Conservation (phyloP, 495 filamentous ascomycete genomes). For the Penicillium manginii region DNA sequence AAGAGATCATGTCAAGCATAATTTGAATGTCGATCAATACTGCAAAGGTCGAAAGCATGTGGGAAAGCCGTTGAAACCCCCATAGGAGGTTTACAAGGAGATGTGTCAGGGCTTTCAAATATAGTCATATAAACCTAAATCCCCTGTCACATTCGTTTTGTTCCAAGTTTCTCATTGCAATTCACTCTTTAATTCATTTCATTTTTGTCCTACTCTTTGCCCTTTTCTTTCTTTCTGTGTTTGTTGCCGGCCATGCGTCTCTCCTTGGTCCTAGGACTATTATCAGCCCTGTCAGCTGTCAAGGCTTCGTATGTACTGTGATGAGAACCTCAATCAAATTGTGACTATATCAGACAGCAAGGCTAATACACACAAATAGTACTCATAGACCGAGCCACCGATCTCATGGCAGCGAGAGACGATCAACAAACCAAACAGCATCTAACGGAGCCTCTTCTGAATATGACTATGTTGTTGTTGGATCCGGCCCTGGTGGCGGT, state of each 20-base stretch:
- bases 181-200: conserved; percentile 3
- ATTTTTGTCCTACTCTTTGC: conserved; percentile 5
- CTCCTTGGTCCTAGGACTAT: conserved; percentile 16
- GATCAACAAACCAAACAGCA: conserved; percentile 5
- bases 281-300: conserved; percentile 20
- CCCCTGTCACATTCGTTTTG: background rate
- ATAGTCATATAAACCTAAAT: background rate
- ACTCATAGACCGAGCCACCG: conserved; percentile 6
- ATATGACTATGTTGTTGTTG: conserved; percentile 71
- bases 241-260: conserved; percentile 25
- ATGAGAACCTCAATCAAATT: conserved; percentile 3
- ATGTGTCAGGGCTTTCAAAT: conserved; percentile 3
- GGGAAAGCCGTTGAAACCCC: conserved; percentile 1
- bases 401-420: conserved; percentile 15
- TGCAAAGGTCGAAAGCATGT: background rate
- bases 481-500: conserved; percentile 64
- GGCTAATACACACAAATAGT: background rate
- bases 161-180: background rate
- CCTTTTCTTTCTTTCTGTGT: conserved; percentile 2
- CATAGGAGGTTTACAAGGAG: background rate
- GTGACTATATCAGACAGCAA: background rate
- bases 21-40: conserved; percentile 10
- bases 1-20: background rate
- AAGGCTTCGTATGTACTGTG: conserved; percentile 25
- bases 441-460: conserved; percentile 2